Conservation (phyloP, 371 early-diverging fungal genomes). For the Paraphysoderma sedebokerense region DNA sequence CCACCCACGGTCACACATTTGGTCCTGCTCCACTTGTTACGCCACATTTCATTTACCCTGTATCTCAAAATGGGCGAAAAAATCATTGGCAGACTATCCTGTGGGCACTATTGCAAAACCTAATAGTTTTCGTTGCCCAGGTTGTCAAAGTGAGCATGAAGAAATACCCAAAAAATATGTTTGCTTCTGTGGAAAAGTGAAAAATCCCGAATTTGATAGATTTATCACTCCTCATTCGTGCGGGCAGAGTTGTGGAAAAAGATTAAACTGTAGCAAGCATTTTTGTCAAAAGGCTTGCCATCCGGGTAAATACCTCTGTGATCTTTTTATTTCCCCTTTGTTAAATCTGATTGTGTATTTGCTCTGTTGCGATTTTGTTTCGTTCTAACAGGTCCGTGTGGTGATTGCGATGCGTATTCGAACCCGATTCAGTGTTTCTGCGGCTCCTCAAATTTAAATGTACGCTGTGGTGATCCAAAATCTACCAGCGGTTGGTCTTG, state of each 20-base stretch:
- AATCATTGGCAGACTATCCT: constrained; percentile 17
- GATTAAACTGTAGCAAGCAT: neutral
- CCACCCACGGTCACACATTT: constrained; percentile 41
- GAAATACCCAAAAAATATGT: constrained; percentile 46
- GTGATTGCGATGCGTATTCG: neutral
- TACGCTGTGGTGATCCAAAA: neutral
- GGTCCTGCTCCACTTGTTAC: constrained; percentile 78
- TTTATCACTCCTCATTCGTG: neutral
- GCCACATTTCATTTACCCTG: constrained; percentile 74
- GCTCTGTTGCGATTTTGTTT: neutral
- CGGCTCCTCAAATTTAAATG: neutral
- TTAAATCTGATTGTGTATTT: no score
- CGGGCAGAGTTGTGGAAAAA: neutral
- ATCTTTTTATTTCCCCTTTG: no score
- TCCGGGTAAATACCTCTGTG: no score
- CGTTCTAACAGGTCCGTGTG: neutral
- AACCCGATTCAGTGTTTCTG: neutral
- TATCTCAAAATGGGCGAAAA: constrained; percentile 52
- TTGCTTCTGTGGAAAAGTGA: neutral
- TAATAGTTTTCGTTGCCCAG: constrained; percentile 52
- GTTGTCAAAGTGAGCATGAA: constrained; percentile 60
- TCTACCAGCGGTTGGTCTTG: neutral
- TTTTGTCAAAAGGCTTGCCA: neutral
- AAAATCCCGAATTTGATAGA: neutral
- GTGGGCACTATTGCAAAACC: neutral